phyloP scores from a whole-genome alignment of 78 protist genomes.

The Pigoraptor vietnamica region DNA sequence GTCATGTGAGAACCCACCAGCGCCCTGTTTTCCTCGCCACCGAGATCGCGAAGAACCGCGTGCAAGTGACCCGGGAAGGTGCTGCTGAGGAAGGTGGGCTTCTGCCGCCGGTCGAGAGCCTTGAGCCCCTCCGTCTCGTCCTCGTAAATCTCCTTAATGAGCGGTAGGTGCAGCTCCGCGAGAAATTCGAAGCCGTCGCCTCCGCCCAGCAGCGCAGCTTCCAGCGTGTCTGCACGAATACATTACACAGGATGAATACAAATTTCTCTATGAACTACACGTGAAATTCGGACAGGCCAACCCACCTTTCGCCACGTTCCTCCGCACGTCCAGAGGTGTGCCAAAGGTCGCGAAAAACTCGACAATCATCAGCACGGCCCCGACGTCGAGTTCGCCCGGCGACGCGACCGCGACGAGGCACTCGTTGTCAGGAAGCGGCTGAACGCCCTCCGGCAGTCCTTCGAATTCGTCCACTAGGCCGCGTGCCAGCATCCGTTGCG shows the following conservation, averaged over 20 bases:
- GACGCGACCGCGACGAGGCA: background rate
- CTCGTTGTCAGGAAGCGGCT: background rate
- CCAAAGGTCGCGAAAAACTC: background rate
- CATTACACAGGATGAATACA: too few species aligned
- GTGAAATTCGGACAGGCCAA: too few species aligned
- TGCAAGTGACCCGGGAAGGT: background rate
- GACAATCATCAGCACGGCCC: background rate
- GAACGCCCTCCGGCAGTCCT: background rate
- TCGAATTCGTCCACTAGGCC: background rate
- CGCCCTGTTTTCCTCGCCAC: background rate
- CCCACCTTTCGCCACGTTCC: background rate
- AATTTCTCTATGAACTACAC: too few species aligned
- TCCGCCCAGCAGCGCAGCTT: background rate
- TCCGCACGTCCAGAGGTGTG: background rate
- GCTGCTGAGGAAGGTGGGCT: background rate
- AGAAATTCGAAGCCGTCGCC: background rate
- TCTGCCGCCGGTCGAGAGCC: background rate
- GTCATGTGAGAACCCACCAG: too few species aligned
- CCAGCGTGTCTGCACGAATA: background rate
- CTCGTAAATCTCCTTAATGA: background rate
- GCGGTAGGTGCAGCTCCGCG: background rate
- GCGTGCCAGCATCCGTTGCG: background rate
- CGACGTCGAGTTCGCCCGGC: background rate
- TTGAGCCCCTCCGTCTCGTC: background rate
- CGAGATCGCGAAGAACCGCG: background rate